Percentiles rank a stretch among this genome's conserved stretches.
Evolutionary conservation across 495 filamentous ascomycete genomes (phyloP).

Genomic region (Daldinia concentrica): DNA sequence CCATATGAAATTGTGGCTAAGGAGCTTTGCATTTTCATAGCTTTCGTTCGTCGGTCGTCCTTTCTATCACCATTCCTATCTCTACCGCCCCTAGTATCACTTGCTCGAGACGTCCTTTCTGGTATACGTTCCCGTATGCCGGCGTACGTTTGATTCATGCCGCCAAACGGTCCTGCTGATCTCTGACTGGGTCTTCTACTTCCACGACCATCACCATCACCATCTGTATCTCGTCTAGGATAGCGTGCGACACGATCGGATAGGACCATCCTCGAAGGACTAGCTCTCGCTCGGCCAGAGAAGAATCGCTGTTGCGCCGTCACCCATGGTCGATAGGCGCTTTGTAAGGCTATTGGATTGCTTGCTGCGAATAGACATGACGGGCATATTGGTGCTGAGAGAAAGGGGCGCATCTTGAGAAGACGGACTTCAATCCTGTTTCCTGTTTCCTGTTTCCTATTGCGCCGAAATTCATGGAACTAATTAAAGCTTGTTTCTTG

Average conservation of each 20-base stretch:
- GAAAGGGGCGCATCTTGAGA: conserved; percentile 35
- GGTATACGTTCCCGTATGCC: conserved; percentile 43
- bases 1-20: conserved; percentile 78
- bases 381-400: conserved; percentile 44
- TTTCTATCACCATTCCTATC: conserved; percentile 45
- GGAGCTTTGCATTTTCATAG: conserved; percentile 92
- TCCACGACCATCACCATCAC: conserved; percentile 46
- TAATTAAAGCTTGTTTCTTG: background rate
- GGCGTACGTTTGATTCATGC: conserved; percentile 79
- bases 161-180: conserved; percentile 72
- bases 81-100: conserved; percentile 46
- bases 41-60: conserved; percentile 67
- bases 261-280: conserved; percentile 79
- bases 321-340: conserved; percentile 46
- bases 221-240: conserved; percentile 49
- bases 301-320: conserved; percentile 49
- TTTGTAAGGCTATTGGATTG: conserved; percentile 11
- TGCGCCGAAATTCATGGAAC: background rate
- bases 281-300: conserved; percentile 48
- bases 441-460: background rate
- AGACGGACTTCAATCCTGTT: background rate
- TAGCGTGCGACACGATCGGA: conserved; percentile 73
- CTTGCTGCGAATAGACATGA: conserved; percentile 40
- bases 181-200: conserved; percentile 49
- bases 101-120: conserved; percentile 44